phyloP scores from a whole-genome alignment of 2,329 filamentous ascomycete species.

The Coniochaeta pulveracea region DNA sequence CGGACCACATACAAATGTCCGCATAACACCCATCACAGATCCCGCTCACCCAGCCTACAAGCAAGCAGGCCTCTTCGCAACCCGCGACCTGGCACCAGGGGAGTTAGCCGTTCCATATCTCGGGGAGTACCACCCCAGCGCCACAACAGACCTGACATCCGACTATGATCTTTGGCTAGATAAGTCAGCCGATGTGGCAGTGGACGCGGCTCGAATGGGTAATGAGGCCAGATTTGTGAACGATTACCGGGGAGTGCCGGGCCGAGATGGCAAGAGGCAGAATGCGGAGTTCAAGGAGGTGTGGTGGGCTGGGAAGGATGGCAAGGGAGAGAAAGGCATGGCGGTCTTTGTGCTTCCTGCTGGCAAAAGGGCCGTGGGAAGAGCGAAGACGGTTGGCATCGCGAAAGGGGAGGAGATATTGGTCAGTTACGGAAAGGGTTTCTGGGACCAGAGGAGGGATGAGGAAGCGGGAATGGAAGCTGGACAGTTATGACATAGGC shows the following conservation, averaged over 20 bases:
- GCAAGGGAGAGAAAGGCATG: slow-evolving; percentile 43
- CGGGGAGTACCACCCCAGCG: slow-evolving; percentile 39
- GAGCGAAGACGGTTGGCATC: slow-evolving; percentile 25
- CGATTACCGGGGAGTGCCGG: slow-evolving; percentile 49
- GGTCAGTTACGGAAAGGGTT: slow-evolving; percentile 57
- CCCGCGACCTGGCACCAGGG: slow-evolving; percentile 38
- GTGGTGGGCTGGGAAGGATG: slow-evolving; percentile 39
- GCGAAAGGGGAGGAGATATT: slow-evolving; percentile 52
- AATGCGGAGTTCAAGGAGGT: slow-evolving; percentile 50
- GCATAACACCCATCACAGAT: slow-evolving; percentile 39
- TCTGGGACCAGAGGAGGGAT: slow-evolving; percentile 42
- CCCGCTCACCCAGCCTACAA: slow-evolving; percentile 43
- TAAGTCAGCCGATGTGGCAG: slow-evolving; percentile 41
- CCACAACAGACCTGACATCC: slow-evolving; percentile 26
- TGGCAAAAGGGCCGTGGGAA: slow-evolving; percentile 22
- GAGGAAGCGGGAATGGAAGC: slow-evolving; percentile 12
- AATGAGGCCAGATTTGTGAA: slow-evolving; percentile 59
- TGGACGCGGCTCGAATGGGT: slow-evolving; percentile 45
- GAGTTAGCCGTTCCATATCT: slow-evolving; percentile 51
- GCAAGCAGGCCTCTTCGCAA: slow-evolving; percentile 50
- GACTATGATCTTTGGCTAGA: slow-evolving; percentile 58
- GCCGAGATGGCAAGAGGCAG: slow-evolving; percentile 19
- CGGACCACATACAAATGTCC: slow-evolving; percentile 36
- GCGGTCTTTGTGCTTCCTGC: slow-evolving; percentile 43
- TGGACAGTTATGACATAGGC: too few species aligned